phyloP scores from a whole-genome alignment of 2,329 filamentous ascomycete species.

The Metarhizium brunneum region DNA sequence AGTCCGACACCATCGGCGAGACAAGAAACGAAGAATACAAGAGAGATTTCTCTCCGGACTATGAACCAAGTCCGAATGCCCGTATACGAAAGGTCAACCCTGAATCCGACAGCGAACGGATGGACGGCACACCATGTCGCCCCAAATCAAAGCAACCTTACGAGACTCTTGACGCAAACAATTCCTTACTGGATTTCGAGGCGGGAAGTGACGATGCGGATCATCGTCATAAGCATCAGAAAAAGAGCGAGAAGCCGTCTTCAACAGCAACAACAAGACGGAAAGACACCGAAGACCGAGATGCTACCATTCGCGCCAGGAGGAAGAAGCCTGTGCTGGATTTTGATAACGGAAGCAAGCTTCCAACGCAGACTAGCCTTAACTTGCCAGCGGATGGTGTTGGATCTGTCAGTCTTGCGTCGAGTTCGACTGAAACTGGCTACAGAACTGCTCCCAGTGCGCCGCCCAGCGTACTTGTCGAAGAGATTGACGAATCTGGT shows the following conservation, averaged over 20 bases:
- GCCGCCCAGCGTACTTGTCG: constrained; percentile 35
- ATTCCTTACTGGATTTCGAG: constrained; percentile 43
- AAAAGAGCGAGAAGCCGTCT: not conserved
- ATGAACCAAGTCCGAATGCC: constrained; percentile 62
- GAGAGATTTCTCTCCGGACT: constrained; percentile 65
- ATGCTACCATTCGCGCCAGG: constrained; percentile 19
- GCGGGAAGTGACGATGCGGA: constrained; percentile 37
- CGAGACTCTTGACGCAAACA: constrained; percentile 22
- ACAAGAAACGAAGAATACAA: constrained; percentile 25
- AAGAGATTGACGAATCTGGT: constrained; percentile 28
- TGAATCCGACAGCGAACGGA: constrained; percentile 24
- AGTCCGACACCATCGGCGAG: constrained; percentile 17
- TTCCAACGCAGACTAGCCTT: constrained; percentile 21
- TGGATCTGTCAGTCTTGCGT: constrained; percentile 23
- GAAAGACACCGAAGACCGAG: constrained; percentile 11
- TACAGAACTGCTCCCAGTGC: constrained; percentile 33
- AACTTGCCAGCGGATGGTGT: constrained; percentile 26
- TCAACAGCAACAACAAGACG: not conserved
- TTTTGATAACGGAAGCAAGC: constrained; percentile 16
- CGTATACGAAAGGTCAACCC: constrained; percentile 57
- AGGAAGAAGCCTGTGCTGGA: constrained; percentile 13
- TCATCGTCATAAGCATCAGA: constrained; percentile 11
- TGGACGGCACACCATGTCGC: constrained; percentile 22
- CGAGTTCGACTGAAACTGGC: constrained; percentile 27
- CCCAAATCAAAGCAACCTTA: constrained; percentile 22